Percentiles rank a stretch among this genome's conserved stretches.
phyloP scores from a whole-genome alignment of 371 early-diverging fungal species.

The Nosema muscidifuracis region DNA sequence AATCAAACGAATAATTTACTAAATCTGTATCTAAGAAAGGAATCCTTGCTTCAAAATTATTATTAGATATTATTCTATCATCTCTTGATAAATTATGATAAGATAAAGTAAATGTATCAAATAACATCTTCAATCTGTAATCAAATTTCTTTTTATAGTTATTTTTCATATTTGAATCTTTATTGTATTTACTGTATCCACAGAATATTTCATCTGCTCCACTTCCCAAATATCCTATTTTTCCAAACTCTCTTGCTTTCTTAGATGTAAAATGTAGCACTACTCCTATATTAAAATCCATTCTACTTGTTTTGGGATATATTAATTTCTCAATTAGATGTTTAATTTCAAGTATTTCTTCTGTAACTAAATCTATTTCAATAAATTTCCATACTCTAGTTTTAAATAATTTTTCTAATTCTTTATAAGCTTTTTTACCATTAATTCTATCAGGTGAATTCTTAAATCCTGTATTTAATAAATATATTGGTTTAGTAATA shows the following conservation, averaged over 20 bases:
- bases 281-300: slow-evolving; percentile 54
- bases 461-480: slow-evolving; percentile 50
- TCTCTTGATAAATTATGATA: slow-evolving; percentile 52
- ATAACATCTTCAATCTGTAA: slow-evolving; percentile 32
- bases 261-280: slow-evolving; percentile 37
- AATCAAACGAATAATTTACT: slow-evolving; percentile 19
- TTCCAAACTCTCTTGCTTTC: slow-evolving; percentile 27
- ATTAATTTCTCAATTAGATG: slow-evolving; percentile 30
- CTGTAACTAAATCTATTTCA: slow-evolving; percentile 31
- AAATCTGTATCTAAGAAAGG: slow-evolving; percentile 47
- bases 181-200: slow-evolving; percentile 51
- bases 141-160: background rate
- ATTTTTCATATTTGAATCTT: no score
- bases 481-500: slow-evolving; percentile 15
- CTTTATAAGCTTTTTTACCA: slow-evolving; percentile 10
- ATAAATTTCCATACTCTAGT: slow-evolving; percentile 38
- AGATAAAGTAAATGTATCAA: slow-evolving; percentile 42
- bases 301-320: slow-evolving; percentile 35
- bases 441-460: slow-evolving; percentile 36
- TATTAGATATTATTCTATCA: slow-evolving; percentile 42
- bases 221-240: slow-evolving; percentile 37
- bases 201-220: slow-evolving; percentile 60
- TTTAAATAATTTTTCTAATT: slow-evolving; percentile 10
- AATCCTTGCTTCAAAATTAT: slow-evolving; percentile 40
- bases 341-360: slow-evolving; percentile 14